These are phyloP conservation scores for Hyphopichia wangnamkhiaoensis DNA, from an alignment of 1,139 yeast species.

Conservation along the genomic window DNA sequence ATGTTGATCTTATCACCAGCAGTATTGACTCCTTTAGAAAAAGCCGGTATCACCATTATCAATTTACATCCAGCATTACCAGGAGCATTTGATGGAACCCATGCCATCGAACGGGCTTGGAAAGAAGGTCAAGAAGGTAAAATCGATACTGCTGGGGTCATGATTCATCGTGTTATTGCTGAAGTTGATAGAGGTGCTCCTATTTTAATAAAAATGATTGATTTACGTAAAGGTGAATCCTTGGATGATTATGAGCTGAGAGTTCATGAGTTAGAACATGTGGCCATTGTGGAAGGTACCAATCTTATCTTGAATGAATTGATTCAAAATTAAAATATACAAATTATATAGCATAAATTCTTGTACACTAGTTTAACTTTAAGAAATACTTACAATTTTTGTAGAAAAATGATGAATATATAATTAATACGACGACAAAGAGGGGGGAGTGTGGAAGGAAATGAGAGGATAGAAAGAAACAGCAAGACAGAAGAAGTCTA, in stretches of 20 bases:
- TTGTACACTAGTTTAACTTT: too few species aligned
- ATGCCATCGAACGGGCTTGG: slow-evolving; percentile 96
- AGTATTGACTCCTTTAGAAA: slow-evolving; percentile 65
- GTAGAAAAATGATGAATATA: neutral
- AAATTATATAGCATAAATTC: too few species aligned
- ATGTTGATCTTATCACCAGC: slow-evolving; percentile 84
- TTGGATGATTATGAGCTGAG: slow-evolving; percentile 77
- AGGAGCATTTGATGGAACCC: slow-evolving; percentile 95
- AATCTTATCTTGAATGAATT: slow-evolving; percentile 53
- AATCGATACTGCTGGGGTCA: slow-evolving; percentile 82
- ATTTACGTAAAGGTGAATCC: slow-evolving; percentile 67
- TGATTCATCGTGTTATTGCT: slow-evolving; percentile 93
- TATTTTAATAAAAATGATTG: slow-evolving; percentile 74
- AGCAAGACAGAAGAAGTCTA: too few species aligned
- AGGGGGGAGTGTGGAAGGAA: too few species aligned
- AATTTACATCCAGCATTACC: slow-evolving; percentile 97
- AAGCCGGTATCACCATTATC: slow-evolving; percentile 71
- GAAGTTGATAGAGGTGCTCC: slow-evolving; percentile 96
- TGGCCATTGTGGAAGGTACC: slow-evolving; percentile 91
- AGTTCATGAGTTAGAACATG: slow-evolving; percentile 84
- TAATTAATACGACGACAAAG: too few species aligned
- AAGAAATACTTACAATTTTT: too few species aligned
- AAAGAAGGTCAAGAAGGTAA: slow-evolving; percentile 86
- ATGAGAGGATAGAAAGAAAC: too few species aligned
- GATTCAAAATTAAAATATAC: too few species aligned